A percentile compares a stretch with the other conserved stretches of the same genome.
These are phyloP conservation scores for Podospora didyma DNA, from an alignment of 495 filamentous ascomycete genomes.

Conservation along the genomic window DNA sequence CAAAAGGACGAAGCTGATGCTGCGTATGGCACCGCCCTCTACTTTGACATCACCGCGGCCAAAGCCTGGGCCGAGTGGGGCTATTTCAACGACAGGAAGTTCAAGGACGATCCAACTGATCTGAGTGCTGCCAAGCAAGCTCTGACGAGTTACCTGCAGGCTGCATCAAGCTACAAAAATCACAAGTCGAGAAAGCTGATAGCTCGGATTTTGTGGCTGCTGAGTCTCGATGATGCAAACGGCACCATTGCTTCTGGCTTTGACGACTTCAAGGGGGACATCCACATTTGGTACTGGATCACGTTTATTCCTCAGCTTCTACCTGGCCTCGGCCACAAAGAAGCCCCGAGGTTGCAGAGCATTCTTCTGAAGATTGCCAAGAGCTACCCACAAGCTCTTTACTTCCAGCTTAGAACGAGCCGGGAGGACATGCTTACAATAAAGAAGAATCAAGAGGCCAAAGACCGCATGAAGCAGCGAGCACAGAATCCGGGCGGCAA, in stretches of 20 bases:
- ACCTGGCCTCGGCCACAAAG: slow-evolving; percentile 80
- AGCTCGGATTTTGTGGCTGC: slow-evolving; percentile 92
- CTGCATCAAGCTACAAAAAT: slow-evolving; percentile 92
- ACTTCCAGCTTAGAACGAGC: slow-evolving; percentile 88
- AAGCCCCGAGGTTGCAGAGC: slow-evolving; percentile 76
- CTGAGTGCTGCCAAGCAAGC: slow-evolving; percentile 81
- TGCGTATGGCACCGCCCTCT: slow-evolving; percentile 90
- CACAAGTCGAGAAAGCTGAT: slow-evolving; percentile 93
- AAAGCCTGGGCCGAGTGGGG: slow-evolving; percentile 99
- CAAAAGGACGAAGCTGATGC: slow-evolving; percentile 87
- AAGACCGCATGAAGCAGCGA: slow-evolving; percentile 42
- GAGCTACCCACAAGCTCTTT: slow-evolving; percentile 87
- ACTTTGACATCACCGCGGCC: slow-evolving; percentile 88
- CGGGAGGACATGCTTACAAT: slow-evolving; percentile 92
- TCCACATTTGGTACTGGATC: slow-evolving; percentile 98
- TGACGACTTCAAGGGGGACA: slow-evolving; percentile 92
- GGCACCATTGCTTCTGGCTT: slow-evolving; percentile 76
- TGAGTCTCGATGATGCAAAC: slow-evolving; percentile 87
- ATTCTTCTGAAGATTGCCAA: slow-evolving; percentile 93
- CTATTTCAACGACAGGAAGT: slow-evolving; percentile 91
- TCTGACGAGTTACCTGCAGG: slow-evolving; percentile 93
- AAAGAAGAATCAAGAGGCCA: slow-evolving; percentile 81
- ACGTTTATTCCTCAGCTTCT: slow-evolving; percentile 97
- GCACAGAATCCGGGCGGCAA: slow-evolving; percentile 19
- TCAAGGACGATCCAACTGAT: slow-evolving; percentile 81